phyloP scores from a whole-genome alignment of 768 basidiomycete genomes.

The Bullera alba region DNA sequence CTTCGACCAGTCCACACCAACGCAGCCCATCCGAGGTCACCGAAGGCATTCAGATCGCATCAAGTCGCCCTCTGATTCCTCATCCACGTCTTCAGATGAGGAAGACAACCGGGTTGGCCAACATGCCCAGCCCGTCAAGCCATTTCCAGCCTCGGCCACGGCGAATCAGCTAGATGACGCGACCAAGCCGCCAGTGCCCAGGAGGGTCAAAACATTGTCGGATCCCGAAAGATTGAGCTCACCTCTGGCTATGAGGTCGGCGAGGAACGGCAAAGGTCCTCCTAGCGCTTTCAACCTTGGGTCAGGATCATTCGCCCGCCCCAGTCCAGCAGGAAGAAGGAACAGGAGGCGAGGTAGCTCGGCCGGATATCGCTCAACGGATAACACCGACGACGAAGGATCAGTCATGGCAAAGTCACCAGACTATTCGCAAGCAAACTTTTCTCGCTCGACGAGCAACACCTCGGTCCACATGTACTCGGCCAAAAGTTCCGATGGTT shows the following conservation, averaged over 20 bases:
- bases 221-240: slow-evolving; percentile 17
- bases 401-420: neutral
- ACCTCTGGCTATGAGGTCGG: slow-evolving; percentile 15
- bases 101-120: slow-evolving; percentile 12
- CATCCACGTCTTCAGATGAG: slow-evolving; percentile 15
- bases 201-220: slow-evolving; percentile 19
- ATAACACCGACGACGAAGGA: slow-evolving; percentile 7
- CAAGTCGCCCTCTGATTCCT: slow-evolving; percentile 27
- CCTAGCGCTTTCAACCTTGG: slow-evolving; percentile 23
- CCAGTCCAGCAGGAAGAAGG: slow-evolving; percentile 31
- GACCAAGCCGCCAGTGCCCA: slow-evolving; percentile 8
- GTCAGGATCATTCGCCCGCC: slow-evolving; percentile 27
- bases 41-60: slow-evolving; percentile 27
- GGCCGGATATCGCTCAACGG: slow-evolving; percentile 4
- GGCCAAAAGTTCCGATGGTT: slow-evolving; percentile 3
- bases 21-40: slow-evolving; percentile 7
- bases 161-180: no score
- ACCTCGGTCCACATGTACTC: no score
- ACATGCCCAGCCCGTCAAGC: slow-evolving; percentile 14
- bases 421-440: no score
- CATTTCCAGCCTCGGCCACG: slow-evolving; percentile 13
- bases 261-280: slow-evolving; percentile 14
- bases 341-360: slow-evolving; percentile 20
- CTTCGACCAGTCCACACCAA: slow-evolving; percentile 13
- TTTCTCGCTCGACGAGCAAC: no score